Conservation (phyloP, 1,139 yeast genomes). For the Diutina ranongensis region DNA sequence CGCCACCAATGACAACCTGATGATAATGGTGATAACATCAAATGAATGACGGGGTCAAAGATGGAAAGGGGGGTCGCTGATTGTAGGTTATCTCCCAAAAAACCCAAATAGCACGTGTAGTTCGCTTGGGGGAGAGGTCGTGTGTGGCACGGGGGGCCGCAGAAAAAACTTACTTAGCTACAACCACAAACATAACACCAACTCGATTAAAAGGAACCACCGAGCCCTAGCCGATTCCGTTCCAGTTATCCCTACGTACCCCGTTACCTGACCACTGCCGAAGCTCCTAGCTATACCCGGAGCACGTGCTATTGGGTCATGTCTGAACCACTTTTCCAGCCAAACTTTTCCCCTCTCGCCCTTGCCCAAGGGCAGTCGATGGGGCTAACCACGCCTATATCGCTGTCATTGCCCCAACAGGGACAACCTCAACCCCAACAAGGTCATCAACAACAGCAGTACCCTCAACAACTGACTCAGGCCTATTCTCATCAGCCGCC, state of each 20-base stretch:
- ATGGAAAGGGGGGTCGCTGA: no score
- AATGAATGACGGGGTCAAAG: neutral
- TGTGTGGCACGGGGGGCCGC: neutral
- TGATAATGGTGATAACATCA: neutral
- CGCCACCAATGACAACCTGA: no score
- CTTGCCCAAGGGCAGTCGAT: conserved; percentile 1
- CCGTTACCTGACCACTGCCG: neutral
- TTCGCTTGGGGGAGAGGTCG: neutral
- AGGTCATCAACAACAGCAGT: neutral
- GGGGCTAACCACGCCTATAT: neutral
- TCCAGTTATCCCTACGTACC: neutral
- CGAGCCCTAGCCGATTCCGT: neutral
- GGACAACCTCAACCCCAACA: neutral
- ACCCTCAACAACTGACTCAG: neutral
- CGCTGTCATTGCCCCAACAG: neutral
- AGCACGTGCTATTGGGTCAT: neutral
- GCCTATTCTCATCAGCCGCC: neutral
- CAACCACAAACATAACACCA: neutral
- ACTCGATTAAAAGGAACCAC: neutral
- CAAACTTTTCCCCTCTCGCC: neutral
- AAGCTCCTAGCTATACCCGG: neutral
- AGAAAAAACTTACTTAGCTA: neutral
- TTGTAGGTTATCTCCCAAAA: no score
- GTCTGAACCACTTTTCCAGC: conserved; percentile 5
- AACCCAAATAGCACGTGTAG: neutral